Evolutionary conservation across 179 eudicot genomes (phyloP), one percentile per base, ranked within the genome.

Genomic region (Spergularia azorica): DNA sequence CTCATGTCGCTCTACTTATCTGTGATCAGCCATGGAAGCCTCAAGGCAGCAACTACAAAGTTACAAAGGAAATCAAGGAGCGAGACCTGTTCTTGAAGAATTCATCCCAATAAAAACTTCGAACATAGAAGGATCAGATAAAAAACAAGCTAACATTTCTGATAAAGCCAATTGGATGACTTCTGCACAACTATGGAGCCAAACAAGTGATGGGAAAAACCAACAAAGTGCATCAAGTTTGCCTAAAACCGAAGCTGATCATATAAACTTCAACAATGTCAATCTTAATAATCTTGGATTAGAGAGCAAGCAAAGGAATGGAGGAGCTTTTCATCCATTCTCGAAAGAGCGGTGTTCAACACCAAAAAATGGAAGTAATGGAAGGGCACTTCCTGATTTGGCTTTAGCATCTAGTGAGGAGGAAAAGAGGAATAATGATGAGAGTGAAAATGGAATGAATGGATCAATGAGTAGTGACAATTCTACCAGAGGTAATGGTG

Each of bases 1-100:
- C 63, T 67, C 9, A 51, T 73, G 26, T 70, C 38, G 58, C 26
- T 56, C 26, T 55, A 36, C 9, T 54, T 13, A 55, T 21, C 1
- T 50, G 15, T 48, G 5, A 87, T 17, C 81, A 94, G 98, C 96
- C 32, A 86, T 93, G 92, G 98, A 95, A 79, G 85, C 91, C 11
- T 93, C 90, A 38, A 91, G 91, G 85, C 97, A 91, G 75, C 97
- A 93, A 69, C 84, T 95, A 12, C 95, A 91, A 59, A 82, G 85
- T 32, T 87, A 80, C 81, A 83, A 77, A 58, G 81, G 20, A 12
- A 88, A 75, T 71, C 89, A 88, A 82, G 88, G 79, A 70, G 32
- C 74, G 20, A 76, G 71, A 36, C 86, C 90, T 0, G 78, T 83
- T 50, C 85, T 86, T 15, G 87, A 86, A 79, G 89, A 86, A 60